These are phyloP conservation scores for Agaricales sp. DNA, from an alignment of 1,284 basidiomycete species.

Conservation along the genomic window DNA sequence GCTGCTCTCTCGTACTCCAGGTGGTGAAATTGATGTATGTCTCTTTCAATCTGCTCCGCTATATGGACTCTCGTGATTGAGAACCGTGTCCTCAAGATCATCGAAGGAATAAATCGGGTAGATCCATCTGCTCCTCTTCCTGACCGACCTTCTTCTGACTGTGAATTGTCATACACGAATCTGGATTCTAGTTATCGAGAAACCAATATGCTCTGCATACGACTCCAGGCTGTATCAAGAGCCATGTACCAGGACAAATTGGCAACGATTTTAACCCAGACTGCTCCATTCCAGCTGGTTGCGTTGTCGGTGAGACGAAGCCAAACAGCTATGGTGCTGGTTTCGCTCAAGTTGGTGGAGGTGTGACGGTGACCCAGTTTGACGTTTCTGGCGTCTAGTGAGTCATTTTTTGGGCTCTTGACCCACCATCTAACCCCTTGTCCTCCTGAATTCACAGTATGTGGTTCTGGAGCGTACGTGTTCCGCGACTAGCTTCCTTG, in stretches of 20 bases:
- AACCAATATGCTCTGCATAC: slow-evolving; percentile 43
- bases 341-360: slow-evolving; percentile 50
- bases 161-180: slow-evolving; percentile 22
- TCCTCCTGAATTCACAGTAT: slow-evolving; percentile 28
- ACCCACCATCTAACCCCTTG: neutral
- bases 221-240: slow-evolving; percentile 21
- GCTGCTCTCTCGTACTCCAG: slow-evolving; percentile 7
- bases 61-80: neutral
- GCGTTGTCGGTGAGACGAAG: slow-evolving; percentile 40
- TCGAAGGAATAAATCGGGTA: slow-evolving; percentile 31
- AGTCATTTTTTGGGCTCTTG: slow-evolving; percentile 13
- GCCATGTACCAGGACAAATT: slow-evolving; percentile 21
- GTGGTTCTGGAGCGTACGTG: slow-evolving; percentile 56
- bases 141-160: no score
- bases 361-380: slow-evolving; percentile 55
- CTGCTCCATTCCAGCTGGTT: slow-evolving; percentile 38
- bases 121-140: neutral
- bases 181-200: slow-evolving; percentile 21
- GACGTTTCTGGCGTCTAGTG: slow-evolving; percentile 32
- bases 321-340: slow-evolving; percentile 40
- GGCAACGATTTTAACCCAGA: slow-evolving; percentile 26
- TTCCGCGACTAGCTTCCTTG: neutral
- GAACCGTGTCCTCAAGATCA: slow-evolving; percentile 21
- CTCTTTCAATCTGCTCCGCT: slow-evolving; percentile 12
- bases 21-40: slow-evolving; percentile 39